phyloP scores from a whole-genome alignment of 2,329 filamentous ascomycete species.

The Fusarium palustre region DNA sequence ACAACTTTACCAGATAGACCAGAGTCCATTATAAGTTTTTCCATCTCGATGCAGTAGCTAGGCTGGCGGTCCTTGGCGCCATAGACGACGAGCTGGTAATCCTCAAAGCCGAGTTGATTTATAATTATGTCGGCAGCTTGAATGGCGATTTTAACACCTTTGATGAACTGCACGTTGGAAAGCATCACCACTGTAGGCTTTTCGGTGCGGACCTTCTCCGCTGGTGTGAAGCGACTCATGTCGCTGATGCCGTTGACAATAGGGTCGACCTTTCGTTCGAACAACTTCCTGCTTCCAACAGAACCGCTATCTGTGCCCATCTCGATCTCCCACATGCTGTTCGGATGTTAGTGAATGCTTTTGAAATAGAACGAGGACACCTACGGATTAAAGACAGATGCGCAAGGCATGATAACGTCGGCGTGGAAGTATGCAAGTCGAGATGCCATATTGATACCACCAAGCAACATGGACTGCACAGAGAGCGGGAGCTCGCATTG shows the following conservation, averaged over 20 bases:
- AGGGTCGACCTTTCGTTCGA: constrained; percentile 35
- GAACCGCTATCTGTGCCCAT: constrained; percentile 35
- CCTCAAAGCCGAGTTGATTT: constrained; percentile 32
- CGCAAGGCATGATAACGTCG: constrained; percentile 39
- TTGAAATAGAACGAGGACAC: background rate
- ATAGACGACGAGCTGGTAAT: constrained; percentile 36
- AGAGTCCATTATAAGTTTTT: constrained; percentile 34
- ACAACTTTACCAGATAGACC: constrained; percentile 25
- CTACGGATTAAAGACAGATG: constrained; percentile 40
- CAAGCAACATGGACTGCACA: constrained; percentile 36
- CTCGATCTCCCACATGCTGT: constrained; percentile 38
- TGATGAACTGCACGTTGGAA: constrained; percentile 40
- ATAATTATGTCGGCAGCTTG: constrained; percentile 38
- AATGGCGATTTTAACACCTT: constrained; percentile 37
- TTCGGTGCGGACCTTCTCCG: constrained; percentile 35
- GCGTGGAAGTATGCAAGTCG: constrained; percentile 40
- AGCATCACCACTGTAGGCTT: constrained; percentile 38
- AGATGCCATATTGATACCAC: constrained; percentile 33
- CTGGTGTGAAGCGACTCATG: constrained; percentile 35
- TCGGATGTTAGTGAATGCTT: background rate
- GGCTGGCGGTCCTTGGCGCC: constrained; percentile 39
- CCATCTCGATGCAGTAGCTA: constrained; percentile 36
- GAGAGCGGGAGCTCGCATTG: constrained; percentile 33
- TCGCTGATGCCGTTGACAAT: constrained; percentile 41
- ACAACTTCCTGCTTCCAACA: constrained; percentile 28